Base-by-base conservation (phyloP, 495 filamentous ascomycete species). In the Xylaria acuta region DNA sequence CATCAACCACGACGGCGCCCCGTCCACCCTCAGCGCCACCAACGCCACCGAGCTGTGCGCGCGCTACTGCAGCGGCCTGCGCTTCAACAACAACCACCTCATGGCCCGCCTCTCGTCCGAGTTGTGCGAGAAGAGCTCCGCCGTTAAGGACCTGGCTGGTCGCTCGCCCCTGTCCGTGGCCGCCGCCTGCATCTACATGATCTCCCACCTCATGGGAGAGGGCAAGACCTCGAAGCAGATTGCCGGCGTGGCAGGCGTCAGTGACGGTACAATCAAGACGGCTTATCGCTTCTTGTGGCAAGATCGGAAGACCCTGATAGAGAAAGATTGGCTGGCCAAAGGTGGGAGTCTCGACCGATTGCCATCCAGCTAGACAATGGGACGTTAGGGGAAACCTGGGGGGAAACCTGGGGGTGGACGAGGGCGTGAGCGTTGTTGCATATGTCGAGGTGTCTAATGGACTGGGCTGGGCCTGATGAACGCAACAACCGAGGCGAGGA, bases 141-240 rank as follows among this genome's bases (percentile, higher is more conserved):
- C 86, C 22, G 87, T 91, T 66, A 92, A 92, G 53, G 90, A 92
- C 36, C 87, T 98, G 53, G 95, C 95, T 40, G 96, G 96, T 69
- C 93, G 96, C 65, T 98, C 96, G 51, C 96, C 96, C 9, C 88
- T 98, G 45, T 98, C 96, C 8, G 92, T 95, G 60, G 96, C 96
- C 4, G 95, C 94, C 22, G 94, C 95, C 51, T 97, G 93, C 80
- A 98, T 99, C 80, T 98, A 96, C 85, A 95, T 97, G 89, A 91
- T 93, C 9, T 93, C 93, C 0, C 88, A 94, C 77, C 85, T 98
- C 27, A 91, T 95, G 87, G 93, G 91, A 59, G 86, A 93, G 49
- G 81, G 88, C n/a, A 92, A 92, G 78, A 86, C 88, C 7, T 90
- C 95, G 51, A 96, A 95, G 80, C 92, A 97, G 67, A 97, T 98